Evolutionary conservation across 2,329 filamentous ascomycete genomes (phyloP).

Genomic region (Alternaria metachromatica): DNA sequence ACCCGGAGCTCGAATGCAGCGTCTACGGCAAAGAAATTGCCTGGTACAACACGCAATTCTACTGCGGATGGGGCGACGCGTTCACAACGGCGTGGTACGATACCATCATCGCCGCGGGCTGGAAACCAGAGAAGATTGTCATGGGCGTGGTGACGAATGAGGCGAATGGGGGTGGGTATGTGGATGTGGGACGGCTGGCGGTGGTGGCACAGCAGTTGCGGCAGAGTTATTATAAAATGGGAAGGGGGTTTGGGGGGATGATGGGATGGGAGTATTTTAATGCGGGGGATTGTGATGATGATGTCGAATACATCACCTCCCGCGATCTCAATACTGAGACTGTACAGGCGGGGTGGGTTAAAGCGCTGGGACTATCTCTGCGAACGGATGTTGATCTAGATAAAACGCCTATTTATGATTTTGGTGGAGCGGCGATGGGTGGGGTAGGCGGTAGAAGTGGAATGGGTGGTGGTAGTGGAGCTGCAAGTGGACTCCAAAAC

Average conservation of each 20-base stretch:
- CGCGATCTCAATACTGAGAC: conserved; percentile 36
- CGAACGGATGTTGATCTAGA: conserved; percentile 30
- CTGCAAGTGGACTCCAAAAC: conserved; percentile 24
- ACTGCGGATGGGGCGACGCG: conserved; percentile 84
- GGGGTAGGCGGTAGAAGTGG: background rate
- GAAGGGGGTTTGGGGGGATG: conserved; percentile 74
- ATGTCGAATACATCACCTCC: conserved; percentile 32
- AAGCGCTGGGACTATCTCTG: conserved; percentile 63
- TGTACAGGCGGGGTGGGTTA: conserved; percentile 66
- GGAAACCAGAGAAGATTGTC: conserved; percentile 75
- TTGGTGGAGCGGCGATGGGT: background rate
- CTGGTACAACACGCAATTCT: conserved; percentile 94
- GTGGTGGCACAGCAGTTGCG: conserved; percentile 64
- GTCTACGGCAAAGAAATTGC: conserved; percentile 60
- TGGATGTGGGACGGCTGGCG: conserved; percentile 64
- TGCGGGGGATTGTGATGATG: conserved; percentile 52
- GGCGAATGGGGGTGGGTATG: conserved; percentile 69
- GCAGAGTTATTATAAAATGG: conserved; percentile 60
- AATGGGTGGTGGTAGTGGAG: background rate
- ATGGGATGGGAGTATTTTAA: conserved; percentile 99
- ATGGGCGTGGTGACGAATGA: conserved; percentile 82
- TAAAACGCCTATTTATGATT: background rate
- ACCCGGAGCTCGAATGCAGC: conserved; percentile 70
- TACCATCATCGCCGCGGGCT: conserved; percentile 67
- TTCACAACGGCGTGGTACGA: conserved; percentile 60